Conservation (phyloP, 2,329 filamentous ascomycete genomes). For the Sporothrix luriei region DNA sequence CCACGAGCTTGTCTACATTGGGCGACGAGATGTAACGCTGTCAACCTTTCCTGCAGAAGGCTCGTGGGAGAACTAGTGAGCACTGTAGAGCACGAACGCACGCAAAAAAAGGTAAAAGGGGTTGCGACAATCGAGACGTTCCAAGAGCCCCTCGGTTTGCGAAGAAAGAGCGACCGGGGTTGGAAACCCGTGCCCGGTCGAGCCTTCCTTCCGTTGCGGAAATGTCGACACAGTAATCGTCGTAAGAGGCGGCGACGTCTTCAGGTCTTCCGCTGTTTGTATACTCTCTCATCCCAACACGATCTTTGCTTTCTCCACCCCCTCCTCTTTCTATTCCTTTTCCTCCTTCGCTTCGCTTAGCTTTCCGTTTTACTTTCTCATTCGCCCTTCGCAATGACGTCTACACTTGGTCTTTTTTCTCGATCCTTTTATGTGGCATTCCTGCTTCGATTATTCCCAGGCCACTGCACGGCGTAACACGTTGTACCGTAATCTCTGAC, state of each 20-base stretch:
- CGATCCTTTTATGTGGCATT: neutral
- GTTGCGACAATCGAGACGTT: conserved; percentile 17
- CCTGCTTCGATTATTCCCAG: neutral
- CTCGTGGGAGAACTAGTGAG: neutral
- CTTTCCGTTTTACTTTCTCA: neutral
- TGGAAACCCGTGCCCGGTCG: conserved; percentile 9
- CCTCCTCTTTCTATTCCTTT: neutral
- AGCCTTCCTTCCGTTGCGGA: conserved; percentile 15
- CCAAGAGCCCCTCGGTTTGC: neutral
- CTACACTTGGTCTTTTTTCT: conserved; percentile 12
- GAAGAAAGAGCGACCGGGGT: conserved; percentile 7
- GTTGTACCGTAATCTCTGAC: too few species aligned
- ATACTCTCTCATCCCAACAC: neutral
- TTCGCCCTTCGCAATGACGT: neutral
- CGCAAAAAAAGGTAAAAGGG: neutral
- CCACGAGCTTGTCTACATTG: conserved; percentile 2
- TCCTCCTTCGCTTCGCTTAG: conserved; percentile 11
- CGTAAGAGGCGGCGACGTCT: too few species aligned
- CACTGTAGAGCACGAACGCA: too few species aligned
- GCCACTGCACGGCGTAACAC: too few species aligned
- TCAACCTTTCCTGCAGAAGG: neutral
- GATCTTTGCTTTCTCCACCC: neutral
- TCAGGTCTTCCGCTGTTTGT: neutral
- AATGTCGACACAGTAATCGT: neutral
- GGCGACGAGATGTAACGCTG: conserved; percentile 14